A percentile compares a stretch with the other conserved stretches of the same genome.
phyloP scores from a whole-genome alignment of 208 protist genomes.

The Porcisia hertigi region DNA sequence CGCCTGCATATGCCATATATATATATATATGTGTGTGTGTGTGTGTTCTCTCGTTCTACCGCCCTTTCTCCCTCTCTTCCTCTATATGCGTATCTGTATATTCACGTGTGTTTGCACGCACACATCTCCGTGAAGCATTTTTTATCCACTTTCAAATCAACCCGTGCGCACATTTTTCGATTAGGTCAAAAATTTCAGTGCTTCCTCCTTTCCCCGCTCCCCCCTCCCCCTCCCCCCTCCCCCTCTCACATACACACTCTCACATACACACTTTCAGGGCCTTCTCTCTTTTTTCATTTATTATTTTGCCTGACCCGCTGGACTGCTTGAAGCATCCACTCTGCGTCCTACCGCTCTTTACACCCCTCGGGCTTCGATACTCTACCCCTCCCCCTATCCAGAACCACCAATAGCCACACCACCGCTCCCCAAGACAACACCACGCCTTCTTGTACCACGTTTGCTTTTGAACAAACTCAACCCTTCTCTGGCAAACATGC shows the following conservation, averaged over 20 bases:
- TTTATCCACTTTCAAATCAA: not conserved
- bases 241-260: not conserved
- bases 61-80: not conserved
- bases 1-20: not conserved
- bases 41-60: not conserved
- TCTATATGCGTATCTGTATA: not conserved
- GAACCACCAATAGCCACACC: not conserved
- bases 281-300: not conserved
- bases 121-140: not conserved
- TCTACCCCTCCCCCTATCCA: too few species aligned
- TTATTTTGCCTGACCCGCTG: not conserved
- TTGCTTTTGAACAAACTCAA: not conserved
- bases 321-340: too few species aligned
- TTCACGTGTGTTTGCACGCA: not conserved
- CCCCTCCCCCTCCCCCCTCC: not conserved
- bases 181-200: not conserved
- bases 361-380: not conserved
- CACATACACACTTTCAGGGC: not conserved
- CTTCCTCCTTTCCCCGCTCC: not conserved
- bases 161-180: too few species aligned
- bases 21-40: not conserved
- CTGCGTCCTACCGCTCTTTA: not conserved
- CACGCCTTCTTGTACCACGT: constrained; percentile 4
- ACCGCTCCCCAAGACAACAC: constrained; percentile 6
- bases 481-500: constrained; percentile 39